These are phyloP conservation scores for Blastobotrys americana DNA, from an alignment of 805 yeast species.

Conservation along the genomic window DNA sequence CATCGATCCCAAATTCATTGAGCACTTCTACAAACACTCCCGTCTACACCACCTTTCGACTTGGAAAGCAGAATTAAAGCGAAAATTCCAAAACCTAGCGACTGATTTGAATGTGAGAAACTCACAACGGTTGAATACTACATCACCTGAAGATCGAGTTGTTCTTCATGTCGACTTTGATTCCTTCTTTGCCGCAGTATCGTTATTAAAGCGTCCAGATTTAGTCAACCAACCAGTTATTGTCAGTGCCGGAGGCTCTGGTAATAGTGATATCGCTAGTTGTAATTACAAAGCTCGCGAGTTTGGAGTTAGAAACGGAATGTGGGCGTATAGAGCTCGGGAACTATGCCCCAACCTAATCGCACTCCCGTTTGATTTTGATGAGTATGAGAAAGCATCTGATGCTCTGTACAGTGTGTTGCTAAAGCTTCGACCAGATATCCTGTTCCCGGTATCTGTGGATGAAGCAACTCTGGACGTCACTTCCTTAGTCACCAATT, in stretches of 20 bases:
- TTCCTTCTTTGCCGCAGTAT: slow-evolving; percentile 86
- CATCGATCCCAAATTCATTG: slow-evolving; percentile 67
- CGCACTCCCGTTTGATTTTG: slow-evolving; percentile 66
- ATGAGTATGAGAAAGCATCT: slow-evolving; percentile 60
- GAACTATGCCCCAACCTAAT: slow-evolving; percentile 59
- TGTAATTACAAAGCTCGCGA: slow-evolving; percentile 83
- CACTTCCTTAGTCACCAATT: slow-evolving; percentile 27
- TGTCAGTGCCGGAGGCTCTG: slow-evolving; percentile 35
- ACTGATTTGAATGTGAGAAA: slow-evolving; percentile 20
- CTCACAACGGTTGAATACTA: slow-evolving; percentile 6
- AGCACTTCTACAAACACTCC: slow-evolving; percentile 68
- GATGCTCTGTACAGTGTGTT: slow-evolving; percentile 56
- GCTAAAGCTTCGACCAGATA: slow-evolving; percentile 34
- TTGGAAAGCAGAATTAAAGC: slow-evolving; percentile 72
- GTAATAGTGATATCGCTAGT: slow-evolving; percentile 74
- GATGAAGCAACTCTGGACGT: slow-evolving; percentile 86
- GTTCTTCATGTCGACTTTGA: slow-evolving; percentile 87
- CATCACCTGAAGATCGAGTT: slow-evolving; percentile 19
- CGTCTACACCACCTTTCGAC: slow-evolving; percentile 81
- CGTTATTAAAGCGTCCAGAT: slow-evolving; percentile 51
- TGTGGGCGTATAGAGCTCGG: slow-evolving; percentile 74
- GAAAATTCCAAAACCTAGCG: slow-evolving; percentile 49
- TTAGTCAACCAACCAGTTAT: slow-evolving; percentile 57
- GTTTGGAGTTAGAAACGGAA: slow-evolving; percentile 77
- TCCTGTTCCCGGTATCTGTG: slow-evolving; percentile 74